Percentiles rank a stretch among this genome's conserved stretches.
Conservation (phyloP, 2,329 filamentous ascomycete species). For the Dactylellina leptospora region DNA sequence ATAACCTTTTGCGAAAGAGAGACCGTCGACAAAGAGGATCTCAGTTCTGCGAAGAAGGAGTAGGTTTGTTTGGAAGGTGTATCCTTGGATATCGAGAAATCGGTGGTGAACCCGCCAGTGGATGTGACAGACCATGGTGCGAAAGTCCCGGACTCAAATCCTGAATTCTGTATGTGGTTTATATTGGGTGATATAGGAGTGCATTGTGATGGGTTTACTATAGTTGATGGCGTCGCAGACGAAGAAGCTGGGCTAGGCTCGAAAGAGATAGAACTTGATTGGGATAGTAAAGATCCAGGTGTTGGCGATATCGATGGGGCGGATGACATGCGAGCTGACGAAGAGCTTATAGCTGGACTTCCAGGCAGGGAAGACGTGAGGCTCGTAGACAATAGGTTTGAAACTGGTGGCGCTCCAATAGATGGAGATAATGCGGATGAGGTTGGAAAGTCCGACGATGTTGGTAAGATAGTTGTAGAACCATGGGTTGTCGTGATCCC, state of each 20-base stretch:
- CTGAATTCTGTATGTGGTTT: slow-evolving; percentile 29
- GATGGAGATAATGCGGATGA: too few relatives aligned
- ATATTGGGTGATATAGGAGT: slow-evolving; percentile 1
- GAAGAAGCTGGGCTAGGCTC: not conserved
- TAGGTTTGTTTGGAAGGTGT: slow-evolving; percentile 4
- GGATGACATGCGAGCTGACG: not conserved
- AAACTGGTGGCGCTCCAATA: too few relatives aligned
- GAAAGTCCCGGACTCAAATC: slow-evolving; percentile 22
- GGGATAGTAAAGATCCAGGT: not conserved
- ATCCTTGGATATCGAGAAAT: slow-evolving; percentile 7
- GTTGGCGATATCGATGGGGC: not conserved
- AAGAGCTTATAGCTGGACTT: too few relatives aligned
- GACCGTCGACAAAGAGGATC: not conserved
- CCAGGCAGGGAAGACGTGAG: too few relatives aligned
- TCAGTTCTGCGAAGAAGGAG: slow-evolving; percentile 13
- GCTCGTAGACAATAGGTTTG: too few relatives aligned
- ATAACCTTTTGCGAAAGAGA: slow-evolving; percentile 14
- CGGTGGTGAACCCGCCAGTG: not conserved
- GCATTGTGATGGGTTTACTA: slow-evolving; percentile 6
- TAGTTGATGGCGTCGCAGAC: not conserved
- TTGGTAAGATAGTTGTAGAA: not conserved
- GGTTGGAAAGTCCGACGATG: too few relatives aligned
- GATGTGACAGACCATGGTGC: slow-evolving; percentile 10
- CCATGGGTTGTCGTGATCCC: not conserved
- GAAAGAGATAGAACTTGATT: not conserved